phyloP scores from a whole-genome alignment of 1,284 basidiomycete genomes.

The Gymnopus androsaceus region DNA sequence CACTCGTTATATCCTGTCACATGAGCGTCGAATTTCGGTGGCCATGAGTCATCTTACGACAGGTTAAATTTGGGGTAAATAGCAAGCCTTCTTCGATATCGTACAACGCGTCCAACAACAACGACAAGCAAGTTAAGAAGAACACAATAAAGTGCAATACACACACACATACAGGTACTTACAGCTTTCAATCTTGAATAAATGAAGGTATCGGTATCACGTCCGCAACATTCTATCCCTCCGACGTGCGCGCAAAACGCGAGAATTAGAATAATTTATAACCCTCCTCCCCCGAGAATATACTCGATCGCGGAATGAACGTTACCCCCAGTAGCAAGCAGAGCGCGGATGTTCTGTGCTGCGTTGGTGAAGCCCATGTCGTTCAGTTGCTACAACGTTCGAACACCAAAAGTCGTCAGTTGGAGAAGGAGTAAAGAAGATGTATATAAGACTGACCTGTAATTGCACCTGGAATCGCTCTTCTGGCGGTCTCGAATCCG shows the following conservation, averaged over 20 bases:
- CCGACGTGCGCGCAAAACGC: too few species aligned
- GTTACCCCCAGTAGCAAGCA: conserved; percentile 86
- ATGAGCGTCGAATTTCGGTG: too few species aligned
- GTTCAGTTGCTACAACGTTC: conserved; percentile 69
- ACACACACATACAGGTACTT: too few species aligned
- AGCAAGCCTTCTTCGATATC: too few species aligned
- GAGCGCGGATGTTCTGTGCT: conserved; percentile 84
- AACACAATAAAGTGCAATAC: too few species aligned
- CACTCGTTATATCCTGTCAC: too few species aligned
- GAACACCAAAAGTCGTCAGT: background rate
- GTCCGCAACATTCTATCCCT: too few species aligned
- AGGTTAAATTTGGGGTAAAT: too few species aligned
- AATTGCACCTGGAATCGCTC: conserved; percentile 88
- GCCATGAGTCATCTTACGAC: too few species aligned
- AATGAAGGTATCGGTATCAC: too few species aligned
- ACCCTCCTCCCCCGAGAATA: conserved; percentile 77
- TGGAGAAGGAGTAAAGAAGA: background rate
- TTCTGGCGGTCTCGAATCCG: conserved; percentile 78
- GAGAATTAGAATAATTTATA: conserved; percentile 42
- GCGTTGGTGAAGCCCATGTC: conserved; percentile 88
- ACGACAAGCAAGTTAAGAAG: too few species aligned
- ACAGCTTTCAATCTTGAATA: background rate
- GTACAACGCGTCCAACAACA: too few species aligned
- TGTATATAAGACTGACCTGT: conserved; percentile 47
- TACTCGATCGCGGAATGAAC: conserved; percentile 91